Evolutionary conservation across 176 grass and related monocot genomes (phyloP).

Genomic region (Poa pratensis): DNA sequence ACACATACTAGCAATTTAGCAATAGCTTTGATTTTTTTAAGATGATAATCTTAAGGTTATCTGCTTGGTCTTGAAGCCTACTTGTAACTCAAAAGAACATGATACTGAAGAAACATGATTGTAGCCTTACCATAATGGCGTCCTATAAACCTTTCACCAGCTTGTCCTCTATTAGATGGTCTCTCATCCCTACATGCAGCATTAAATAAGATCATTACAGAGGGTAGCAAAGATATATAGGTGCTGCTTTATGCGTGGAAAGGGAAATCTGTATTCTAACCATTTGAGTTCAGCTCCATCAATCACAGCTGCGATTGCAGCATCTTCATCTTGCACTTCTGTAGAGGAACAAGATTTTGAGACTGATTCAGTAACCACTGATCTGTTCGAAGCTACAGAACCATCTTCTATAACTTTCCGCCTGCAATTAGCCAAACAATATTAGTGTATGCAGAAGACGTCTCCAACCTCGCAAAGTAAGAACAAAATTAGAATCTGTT

Average conservation of each 20-base stretch:
- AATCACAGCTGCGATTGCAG: conserved; percentile 48
- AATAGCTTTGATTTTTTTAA: not conserved
- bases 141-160: conserved; percentile 31
- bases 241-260: not conserved
- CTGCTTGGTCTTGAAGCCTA: not conserved
- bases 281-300: conserved; percentile 57
- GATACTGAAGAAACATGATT: not conserved
- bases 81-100: not conserved
- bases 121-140: conserved; percentile 32
- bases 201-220: conserved; percentile 21
- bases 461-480: not conserved
- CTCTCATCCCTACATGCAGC: conserved; percentile 43
- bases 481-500: not conserved
- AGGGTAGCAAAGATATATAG: not conserved
- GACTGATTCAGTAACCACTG: conserved; percentile 40
- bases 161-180: conserved; percentile 40
- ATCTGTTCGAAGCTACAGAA: conserved; percentile 40
- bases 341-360: conserved; percentile 49
- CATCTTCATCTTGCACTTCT: conserved; percentile 57
- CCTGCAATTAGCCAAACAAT: conserved; percentile 41
- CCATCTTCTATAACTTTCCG: conserved; percentile 53
- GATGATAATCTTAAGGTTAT: not conserved
- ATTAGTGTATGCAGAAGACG: conserved; percentile 1
- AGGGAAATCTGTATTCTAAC: conserved; percentile 24
- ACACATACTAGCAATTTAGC: not conserved